phyloP scores from a whole-genome alignment of 2,329 filamentous ascomycete species.

The Metarhizium album region DNA sequence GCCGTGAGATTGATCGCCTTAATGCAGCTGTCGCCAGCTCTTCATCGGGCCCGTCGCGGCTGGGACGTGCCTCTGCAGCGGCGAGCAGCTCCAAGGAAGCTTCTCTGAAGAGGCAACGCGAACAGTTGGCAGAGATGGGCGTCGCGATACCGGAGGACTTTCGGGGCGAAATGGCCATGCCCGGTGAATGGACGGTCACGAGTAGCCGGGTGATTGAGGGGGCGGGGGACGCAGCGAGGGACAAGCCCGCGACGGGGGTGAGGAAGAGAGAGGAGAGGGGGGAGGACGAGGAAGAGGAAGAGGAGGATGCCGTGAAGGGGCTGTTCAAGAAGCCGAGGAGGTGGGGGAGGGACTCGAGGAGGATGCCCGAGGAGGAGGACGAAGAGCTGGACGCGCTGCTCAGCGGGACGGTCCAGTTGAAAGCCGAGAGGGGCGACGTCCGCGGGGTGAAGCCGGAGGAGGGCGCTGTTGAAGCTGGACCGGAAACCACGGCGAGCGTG shows the following conservation, averaged over 20 bases:
- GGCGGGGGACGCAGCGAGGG: constrained; percentile 25
- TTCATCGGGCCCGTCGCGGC: neutral
- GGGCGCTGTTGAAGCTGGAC: constrained; percentile 28
- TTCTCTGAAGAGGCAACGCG: constrained; percentile 72
- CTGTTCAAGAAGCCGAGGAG: constrained; percentile 48
- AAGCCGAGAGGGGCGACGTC: constrained; percentile 5
- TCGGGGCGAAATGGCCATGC: constrained; percentile 71
- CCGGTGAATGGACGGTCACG: constrained; percentile 75
- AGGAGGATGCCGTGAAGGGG: constrained; percentile 43
- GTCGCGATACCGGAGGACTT: constrained; percentile 73
- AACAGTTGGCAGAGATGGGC: constrained; percentile 80
- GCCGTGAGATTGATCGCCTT: constrained; percentile 74
- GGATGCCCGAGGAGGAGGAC: constrained; percentile 33
- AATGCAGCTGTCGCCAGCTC: constrained; percentile 56
- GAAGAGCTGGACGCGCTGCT: constrained; percentile 54
- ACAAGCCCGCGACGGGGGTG: constrained; percentile 38
- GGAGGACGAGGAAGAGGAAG: constrained; percentile 44
- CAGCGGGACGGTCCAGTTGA: constrained; percentile 20
- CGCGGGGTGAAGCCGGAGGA: constrained; percentile 19
- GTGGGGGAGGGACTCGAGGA: constrained; percentile 44
- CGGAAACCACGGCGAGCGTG: constrained; percentile 12
- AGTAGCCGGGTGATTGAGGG: constrained; percentile 49
- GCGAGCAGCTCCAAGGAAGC: constrained; percentile 26
- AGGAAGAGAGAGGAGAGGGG: constrained; percentile 52
- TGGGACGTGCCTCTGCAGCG: neutral